phyloP scores from a whole-genome alignment of 2,329 filamentous ascomycete species.

The Trichoderma pleuroti region DNA sequence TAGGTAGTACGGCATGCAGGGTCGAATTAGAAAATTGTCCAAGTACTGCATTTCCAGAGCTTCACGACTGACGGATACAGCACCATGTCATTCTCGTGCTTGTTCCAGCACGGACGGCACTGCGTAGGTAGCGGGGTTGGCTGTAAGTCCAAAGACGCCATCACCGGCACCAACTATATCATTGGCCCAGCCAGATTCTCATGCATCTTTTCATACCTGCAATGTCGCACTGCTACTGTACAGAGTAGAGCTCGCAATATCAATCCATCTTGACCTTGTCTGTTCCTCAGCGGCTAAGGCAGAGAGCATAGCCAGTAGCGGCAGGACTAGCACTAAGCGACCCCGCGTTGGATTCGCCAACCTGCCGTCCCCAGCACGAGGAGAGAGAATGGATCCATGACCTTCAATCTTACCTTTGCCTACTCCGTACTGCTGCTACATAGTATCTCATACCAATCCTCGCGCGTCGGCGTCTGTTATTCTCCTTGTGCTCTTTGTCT shows the following conservation, averaged over 20 bases:
- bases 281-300: background rate
- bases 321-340: background rate
- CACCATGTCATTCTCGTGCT: background rate
- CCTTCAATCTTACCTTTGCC: background rate
- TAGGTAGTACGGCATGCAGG: background rate
- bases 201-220: background rate
- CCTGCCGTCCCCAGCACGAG: background rate
- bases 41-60: background rate
- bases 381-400: background rate
- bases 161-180: background rate
- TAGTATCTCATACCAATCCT: background rate
- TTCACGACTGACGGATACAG: background rate
- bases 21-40: background rate
- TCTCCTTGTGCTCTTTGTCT: background rate
- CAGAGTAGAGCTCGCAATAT: background rate
- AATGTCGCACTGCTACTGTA: background rate
- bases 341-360: slow-evolving; percentile 8
- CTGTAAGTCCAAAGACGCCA: background rate
- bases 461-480: background rate
- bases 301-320: background rate
- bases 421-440: too few relatives aligned
- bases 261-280: background rate
- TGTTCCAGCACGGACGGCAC: background rate
- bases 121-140: background rate
- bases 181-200: background rate